These are phyloP conservation scores for Chiua virens DNA, from an alignment of 768 basidiomycete species.

Conservation along the genomic window DNA sequence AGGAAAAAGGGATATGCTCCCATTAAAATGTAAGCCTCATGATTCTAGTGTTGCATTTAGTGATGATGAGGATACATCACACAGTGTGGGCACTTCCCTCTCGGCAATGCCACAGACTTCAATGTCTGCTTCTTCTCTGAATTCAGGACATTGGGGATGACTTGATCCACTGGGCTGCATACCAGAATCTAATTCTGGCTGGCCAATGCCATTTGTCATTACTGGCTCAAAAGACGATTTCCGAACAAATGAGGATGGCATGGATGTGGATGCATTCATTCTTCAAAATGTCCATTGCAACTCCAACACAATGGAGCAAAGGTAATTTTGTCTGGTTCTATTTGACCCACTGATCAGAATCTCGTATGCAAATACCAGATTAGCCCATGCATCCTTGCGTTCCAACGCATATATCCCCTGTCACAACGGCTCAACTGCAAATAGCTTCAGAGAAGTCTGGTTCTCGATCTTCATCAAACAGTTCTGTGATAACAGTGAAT, in stretches of 20 bases:
- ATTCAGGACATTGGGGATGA: conserved; percentile 59
- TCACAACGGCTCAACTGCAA: conserved; percentile 38
- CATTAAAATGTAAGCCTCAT: conserved; percentile 68
- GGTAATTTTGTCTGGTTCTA: conserved; percentile 48
- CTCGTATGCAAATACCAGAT: conserved; percentile 35
- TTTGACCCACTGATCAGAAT: neutral
- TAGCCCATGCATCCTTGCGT: conserved; percentile 56
- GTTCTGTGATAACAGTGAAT: conserved; percentile 44
- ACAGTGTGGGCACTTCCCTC: conserved; percentile 15
- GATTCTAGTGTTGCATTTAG: conserved; percentile 65
- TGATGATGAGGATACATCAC: conserved; percentile 51
- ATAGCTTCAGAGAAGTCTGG: conserved; percentile 46
- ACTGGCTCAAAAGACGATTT: conserved; percentile 42
- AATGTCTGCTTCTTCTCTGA: conserved; percentile 60
- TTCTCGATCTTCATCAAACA: conserved; percentile 58
- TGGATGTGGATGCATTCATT: conserved; percentile 71
- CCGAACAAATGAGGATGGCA: conserved; percentile 23
- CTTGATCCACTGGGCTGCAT: conserved; percentile 63
- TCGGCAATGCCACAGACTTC: conserved; percentile 56
- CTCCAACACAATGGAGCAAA: conserved; percentile 60
- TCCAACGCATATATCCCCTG: conserved; percentile 48
- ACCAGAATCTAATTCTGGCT: conserved; percentile 56
- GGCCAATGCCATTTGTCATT: conserved; percentile 52
- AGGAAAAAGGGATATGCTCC: conserved; percentile 37
- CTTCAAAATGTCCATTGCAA: conserved; percentile 59